Percentiles rank a stretch among this genome's conserved stretches.
These are phyloP conservation scores for Quercus gilva DNA, from an alignment of 306 rosid species.

Conservation along the genomic window DNA sequence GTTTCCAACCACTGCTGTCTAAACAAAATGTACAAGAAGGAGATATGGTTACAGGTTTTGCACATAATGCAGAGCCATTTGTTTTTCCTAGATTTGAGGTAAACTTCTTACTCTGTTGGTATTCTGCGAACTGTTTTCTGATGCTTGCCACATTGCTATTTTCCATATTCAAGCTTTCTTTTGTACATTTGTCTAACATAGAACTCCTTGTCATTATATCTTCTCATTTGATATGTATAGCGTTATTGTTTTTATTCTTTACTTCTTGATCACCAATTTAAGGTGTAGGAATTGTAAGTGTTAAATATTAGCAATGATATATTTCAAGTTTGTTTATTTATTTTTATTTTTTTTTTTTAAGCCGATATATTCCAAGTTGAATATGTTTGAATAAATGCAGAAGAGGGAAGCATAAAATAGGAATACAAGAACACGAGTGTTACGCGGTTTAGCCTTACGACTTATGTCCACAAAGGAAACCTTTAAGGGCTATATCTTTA, in stretches of 20 bases:
- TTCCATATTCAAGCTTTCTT: background rate
- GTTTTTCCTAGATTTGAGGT: conserved; percentile 49
- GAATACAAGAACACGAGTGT: too few relatives aligned
- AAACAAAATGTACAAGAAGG: conserved; percentile 32
- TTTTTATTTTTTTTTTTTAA: too few relatives aligned
- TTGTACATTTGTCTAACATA: background rate
- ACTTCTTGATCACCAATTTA: background rate
- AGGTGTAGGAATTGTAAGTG: background rate
- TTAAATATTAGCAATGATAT: too few relatives aligned
- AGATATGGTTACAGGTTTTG: conserved; percentile 28
- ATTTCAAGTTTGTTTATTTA: too few relatives aligned
- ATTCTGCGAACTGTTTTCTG: background rate
- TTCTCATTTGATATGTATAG: background rate
- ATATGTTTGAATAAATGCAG: too few relatives aligned
- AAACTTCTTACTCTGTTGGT: conserved; percentile 16
- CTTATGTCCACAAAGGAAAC: too few relatives aligned
- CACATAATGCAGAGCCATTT: conserved; percentile 35
- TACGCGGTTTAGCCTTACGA: rapidly evolving
- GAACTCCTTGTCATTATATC: background rate
- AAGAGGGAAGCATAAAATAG: too few relatives aligned
- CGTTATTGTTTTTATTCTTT: background rate
- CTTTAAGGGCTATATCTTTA: too few relatives aligned
- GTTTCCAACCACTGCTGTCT: conserved; percentile 22
- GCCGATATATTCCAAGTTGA: too few relatives aligned
- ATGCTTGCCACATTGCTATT: background rate